phyloP scores from a whole-genome alignment of 2,329 filamentous ascomycete genomes.

The Trichoderma brevicompactum region DNA sequence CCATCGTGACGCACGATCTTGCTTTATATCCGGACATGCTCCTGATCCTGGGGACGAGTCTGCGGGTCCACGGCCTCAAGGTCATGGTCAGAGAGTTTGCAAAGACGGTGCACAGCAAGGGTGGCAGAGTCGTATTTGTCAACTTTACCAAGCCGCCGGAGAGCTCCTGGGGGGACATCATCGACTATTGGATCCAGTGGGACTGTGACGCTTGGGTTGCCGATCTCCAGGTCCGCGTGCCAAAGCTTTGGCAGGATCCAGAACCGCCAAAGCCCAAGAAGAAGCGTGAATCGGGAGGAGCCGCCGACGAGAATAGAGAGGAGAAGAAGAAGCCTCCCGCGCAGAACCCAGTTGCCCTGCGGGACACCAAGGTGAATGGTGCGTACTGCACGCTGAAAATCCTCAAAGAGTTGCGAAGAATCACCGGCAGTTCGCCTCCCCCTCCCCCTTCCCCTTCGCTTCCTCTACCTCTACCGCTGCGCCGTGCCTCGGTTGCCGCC shows the following conservation, averaged over 20 bases:
- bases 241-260: conserved; percentile 62
- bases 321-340: conserved; percentile 42
- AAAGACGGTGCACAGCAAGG: conserved; percentile 69
- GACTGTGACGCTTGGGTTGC: conserved; percentile 75
- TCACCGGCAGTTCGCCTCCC: conserved; percentile 37
- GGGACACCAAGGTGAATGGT: conserved; percentile 52
- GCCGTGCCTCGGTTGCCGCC: conserved; percentile 26
- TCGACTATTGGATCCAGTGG: conserved; percentile 76
- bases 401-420: conserved; percentile 44
- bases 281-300: conserved; percentile 41
- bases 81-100: conserved; percentile 73
- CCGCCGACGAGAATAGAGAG: conserved; percentile 36
- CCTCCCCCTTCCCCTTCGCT: not conserved
- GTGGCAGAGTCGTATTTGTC: conserved; percentile 72
- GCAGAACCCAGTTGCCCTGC: conserved; percentile 48
- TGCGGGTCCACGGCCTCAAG: conserved; percentile 73
- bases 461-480: not conserved
- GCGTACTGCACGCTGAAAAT: conserved; percentile 53
- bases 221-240: conserved; percentile 63
- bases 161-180: conserved; percentile 72
- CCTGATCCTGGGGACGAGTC: conserved; percentile 71
- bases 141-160: conserved; percentile 74
- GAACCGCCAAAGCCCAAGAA: conserved; percentile 50
- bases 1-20: conserved; percentile 70
- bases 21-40: conserved; percentile 67